These are phyloP conservation scores for Fusarium pilosicola DNA, from an alignment of 2,329 filamentous ascomycete species.

Conservation along the genomic window DNA sequence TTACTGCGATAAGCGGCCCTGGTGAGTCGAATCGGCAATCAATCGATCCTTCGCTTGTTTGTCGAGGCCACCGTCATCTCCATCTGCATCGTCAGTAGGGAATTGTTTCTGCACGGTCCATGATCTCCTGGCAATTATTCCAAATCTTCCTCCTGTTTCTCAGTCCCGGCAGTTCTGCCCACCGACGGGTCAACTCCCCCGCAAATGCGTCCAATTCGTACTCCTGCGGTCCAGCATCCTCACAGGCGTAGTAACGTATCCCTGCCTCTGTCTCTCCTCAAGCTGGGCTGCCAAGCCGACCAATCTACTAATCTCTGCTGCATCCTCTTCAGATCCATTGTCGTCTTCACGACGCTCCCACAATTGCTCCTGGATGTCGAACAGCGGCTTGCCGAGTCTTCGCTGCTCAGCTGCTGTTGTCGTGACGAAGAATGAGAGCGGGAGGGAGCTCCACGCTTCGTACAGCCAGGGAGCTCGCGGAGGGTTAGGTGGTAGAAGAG, in stretches of 20 bases:
- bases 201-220: background rate
- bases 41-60: no score
- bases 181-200: background rate
- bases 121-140: conserved; percentile 4
- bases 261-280: background rate
- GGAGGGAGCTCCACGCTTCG: conserved; percentile 26
- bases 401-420: conserved; percentile 5
- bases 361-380: background rate
- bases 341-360: accelerated
- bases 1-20: background rate
- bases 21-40: background rate
- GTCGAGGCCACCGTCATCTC: no score
- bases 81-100: background rate
- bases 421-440: conserved; percentile 26
- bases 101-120: background rate
- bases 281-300: background rate
- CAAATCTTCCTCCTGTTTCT: conserved; percentile 18
- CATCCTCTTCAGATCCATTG: background rate
- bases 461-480: conserved; percentile 23
- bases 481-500: conserved; percentile 13
- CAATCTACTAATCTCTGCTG: background rate
- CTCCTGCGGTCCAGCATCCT: background rate
- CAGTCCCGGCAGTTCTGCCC: background rate
- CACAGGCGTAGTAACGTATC: background rate
- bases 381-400: background rate